Conservation (phyloP, 148 eudicot species). For the Talinum fruticosum region DNA sequence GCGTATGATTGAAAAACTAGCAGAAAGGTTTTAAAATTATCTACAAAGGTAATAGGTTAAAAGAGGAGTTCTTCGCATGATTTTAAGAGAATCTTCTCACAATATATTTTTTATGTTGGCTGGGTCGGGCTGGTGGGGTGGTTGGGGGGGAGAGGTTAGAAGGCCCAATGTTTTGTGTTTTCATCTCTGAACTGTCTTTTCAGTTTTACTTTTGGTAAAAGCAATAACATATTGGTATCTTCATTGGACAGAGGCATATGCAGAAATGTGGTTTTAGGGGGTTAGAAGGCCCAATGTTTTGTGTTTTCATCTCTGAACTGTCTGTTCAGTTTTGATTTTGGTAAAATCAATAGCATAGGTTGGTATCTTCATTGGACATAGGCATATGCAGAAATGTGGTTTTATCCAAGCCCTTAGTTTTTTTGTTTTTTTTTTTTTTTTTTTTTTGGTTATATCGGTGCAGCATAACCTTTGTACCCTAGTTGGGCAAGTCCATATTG, state of each 20-base stretch:
- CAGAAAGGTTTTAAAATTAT: background rate
- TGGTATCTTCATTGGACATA: background rate
- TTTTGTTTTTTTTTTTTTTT: no score
- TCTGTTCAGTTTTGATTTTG: no score
- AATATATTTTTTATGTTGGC: background rate
- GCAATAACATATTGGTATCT: no score
- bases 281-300: background rate
- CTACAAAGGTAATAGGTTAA: background rate
- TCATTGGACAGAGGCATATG: no score
- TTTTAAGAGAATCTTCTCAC: background rate
- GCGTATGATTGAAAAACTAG: background rate
- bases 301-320: no score
- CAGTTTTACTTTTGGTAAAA: background rate
- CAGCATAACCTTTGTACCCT: background rate
- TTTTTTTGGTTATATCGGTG: background rate
- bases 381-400: background rate
- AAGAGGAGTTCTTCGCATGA: background rate
- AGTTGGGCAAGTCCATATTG: background rate
- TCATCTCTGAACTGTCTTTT: no score
- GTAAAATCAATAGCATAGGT: background rate
- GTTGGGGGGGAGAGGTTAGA: background rate
- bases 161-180: background rate
- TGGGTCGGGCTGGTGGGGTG: background rate
- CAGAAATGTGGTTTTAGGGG: background rate
- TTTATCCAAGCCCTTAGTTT: background rate